phyloP scores from a whole-genome alignment of 352 stramenopile genomes.

The Thalassiosira hispida region DNA sequence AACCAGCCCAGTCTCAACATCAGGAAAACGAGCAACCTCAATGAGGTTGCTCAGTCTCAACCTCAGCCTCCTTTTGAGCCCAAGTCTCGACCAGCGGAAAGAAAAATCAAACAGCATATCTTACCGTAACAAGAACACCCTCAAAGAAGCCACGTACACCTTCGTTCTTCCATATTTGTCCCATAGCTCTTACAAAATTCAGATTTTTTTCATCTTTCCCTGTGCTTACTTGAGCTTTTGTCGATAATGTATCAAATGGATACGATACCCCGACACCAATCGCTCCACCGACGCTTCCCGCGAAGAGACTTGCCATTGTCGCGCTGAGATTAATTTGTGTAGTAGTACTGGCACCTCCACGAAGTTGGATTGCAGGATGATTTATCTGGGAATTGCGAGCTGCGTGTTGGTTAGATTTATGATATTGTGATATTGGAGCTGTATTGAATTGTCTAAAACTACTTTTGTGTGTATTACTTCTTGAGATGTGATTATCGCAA shows the following conservation, averaged over 20 bases:
- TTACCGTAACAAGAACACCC: slow-evolving; percentile 64
- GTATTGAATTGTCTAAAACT: neutral
- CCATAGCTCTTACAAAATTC: slow-evolving; percentile 37
- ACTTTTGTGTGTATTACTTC: neutral
- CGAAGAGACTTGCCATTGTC: slow-evolving; percentile 57
- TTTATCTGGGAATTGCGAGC: slow-evolving; percentile 3
- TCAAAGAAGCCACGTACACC: slow-evolving; percentile 77
- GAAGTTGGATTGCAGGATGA: neutral
- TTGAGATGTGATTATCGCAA: slow-evolving; percentile 19
- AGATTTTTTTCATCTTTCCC: slow-evolving; percentile 29
- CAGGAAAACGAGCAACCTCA: too few relatives aligned
- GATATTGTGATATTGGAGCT: neutral
- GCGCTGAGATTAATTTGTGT: slow-evolving; percentile 40
- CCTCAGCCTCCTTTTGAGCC: too few relatives aligned
- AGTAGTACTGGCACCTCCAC: slow-evolving; percentile 23
- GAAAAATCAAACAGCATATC: neutral
- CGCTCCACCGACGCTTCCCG: slow-evolving; percentile 70
- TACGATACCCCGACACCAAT: slow-evolving; percentile 73
- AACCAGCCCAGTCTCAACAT: too few relatives aligned
- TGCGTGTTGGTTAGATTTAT: neutral
- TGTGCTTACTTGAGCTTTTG: slow-evolving; percentile 64
- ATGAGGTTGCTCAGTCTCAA: too few relatives aligned
- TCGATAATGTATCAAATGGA: slow-evolving; percentile 80
- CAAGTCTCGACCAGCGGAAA: neutral
- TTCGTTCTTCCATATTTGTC: slow-evolving; percentile 49